Evolutionary conservation across 2,329 filamentous ascomycete genomes (phyloP).

Genomic region (Xylariaceae sp.): DNA sequence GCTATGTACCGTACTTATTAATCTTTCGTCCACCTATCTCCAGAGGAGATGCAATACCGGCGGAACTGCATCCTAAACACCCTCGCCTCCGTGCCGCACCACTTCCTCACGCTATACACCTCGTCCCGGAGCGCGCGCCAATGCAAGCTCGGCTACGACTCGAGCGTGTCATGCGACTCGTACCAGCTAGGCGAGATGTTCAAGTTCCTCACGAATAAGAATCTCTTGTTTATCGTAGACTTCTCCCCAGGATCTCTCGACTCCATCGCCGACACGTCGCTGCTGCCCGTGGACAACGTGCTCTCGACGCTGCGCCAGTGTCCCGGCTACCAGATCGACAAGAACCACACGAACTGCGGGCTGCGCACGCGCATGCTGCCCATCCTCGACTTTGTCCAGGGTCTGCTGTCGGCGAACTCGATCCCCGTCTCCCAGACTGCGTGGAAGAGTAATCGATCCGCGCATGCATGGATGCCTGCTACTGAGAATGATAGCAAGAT

Average conservation of each 20-base stretch:
- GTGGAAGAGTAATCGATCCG: conserved; percentile 53
- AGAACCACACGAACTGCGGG: conserved; percentile 76
- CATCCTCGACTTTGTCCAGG: conserved; percentile 68
- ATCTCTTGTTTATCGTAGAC: conserved; percentile 65
- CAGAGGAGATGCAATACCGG: conserved; percentile 71
- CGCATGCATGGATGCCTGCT: conserved; percentile 50
- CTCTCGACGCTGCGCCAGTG: conserved; percentile 68
- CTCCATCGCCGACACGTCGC: conserved; percentile 55
- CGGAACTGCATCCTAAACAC: conserved; percentile 72
- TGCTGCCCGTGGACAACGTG: conserved; percentile 67
- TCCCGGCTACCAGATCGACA: conserved; percentile 76
- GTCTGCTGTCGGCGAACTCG: conserved; percentile 58
- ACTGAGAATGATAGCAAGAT: conserved; percentile 26
- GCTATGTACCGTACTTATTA: conserved; percentile 25
- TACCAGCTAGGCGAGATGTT: conserved; percentile 82
- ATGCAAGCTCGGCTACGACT: conserved; percentile 78
- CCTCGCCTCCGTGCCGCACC: conserved; percentile 70
- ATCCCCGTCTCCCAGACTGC: conserved; percentile 52
- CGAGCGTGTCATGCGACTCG: conserved; percentile 73
- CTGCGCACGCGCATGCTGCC: conserved; percentile 70
- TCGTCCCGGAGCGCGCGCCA: conserved; percentile 66
- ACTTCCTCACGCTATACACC: conserved; percentile 72
- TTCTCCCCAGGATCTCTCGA: conserved; percentile 58
- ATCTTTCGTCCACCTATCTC: not conserved
- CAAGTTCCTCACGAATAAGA: conserved; percentile 69